A percentile compares a stretch with the other conserved stretches of the same genome.
phyloP scores from a whole-genome alignment of 176 grass and related monocot species.

The Dendrocalamus sinicus region DNA sequence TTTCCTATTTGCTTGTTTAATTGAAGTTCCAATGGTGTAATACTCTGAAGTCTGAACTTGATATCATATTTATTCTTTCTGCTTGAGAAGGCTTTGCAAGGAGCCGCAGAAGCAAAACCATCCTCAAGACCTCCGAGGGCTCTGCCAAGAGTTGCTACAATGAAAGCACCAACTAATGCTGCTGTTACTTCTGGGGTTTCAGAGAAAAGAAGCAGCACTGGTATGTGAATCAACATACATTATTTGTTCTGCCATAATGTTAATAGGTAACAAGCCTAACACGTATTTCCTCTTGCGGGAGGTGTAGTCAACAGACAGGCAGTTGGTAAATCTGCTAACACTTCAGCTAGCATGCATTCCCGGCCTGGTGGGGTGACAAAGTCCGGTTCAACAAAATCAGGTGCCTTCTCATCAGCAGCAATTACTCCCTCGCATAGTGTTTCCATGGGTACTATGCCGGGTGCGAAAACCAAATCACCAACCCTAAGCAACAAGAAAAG shows the following conservation, averaged over 20 bases:
- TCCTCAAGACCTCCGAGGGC: constrained; percentile 61
- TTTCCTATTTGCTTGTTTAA: constrained; percentile 16
- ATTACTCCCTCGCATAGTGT: not conserved
- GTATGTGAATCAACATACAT: constrained; percentile 38
- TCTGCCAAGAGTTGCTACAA: constrained; percentile 65
- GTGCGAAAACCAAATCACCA: constrained; percentile 47
- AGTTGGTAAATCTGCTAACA: constrained; percentile 43
- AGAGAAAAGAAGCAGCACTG: constrained; percentile 71
- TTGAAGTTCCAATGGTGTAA: not conserved
- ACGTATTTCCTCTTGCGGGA: constrained; percentile 51
- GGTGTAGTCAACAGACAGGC: constrained; percentile 47
- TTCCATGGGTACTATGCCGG: constrained; percentile 13
- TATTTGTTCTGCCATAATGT: constrained; percentile 14
- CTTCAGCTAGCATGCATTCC: constrained; percentile 26
- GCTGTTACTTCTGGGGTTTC: constrained; percentile 25
- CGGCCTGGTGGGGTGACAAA: constrained; percentile 32
- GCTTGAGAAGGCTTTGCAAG: constrained; percentile 39
- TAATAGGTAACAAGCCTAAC: constrained; percentile 1
- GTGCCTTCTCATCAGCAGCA: constrained; percentile 6
- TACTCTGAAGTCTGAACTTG: constrained; percentile 35
- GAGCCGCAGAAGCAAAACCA: constrained; percentile 54
- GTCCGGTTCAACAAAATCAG: constrained; percentile 32
- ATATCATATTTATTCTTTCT: constrained; percentile 14
- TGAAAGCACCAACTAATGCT: constrained; percentile 52
- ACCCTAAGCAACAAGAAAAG: constrained; percentile 47